Conservation (phyloP, 805 yeast species). For the Starmerella bombi region DNA sequence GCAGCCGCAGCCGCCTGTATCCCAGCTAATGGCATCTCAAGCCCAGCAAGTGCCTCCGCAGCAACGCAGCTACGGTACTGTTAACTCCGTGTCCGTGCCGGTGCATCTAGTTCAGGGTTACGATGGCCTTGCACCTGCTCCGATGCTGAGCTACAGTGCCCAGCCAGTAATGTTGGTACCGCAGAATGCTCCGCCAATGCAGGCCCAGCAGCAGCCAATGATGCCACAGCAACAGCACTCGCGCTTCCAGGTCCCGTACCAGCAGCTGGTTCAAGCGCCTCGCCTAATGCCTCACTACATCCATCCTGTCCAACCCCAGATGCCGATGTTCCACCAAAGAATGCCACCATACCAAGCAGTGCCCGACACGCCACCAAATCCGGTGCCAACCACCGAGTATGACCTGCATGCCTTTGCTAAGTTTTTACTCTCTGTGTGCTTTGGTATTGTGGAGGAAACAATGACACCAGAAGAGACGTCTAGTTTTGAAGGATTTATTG, state of each 20-base stretch:
- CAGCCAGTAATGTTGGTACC: not conserved
- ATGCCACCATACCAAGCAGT: not conserved
- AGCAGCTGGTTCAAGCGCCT: not conserved
- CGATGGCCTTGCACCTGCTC: not conserved
- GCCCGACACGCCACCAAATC: conserved; percentile 5
- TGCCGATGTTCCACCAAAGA: not conserved
- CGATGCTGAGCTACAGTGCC: not conserved
- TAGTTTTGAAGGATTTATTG: conserved; percentile 32
- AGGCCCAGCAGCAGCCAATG: not conserved
- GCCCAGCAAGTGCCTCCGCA: not conserved
- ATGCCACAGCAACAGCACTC: not conserved
- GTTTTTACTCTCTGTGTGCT: conserved; percentile 46
- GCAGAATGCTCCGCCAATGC: not conserved
- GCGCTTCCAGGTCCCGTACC: no score
- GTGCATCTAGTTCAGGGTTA: not conserved
- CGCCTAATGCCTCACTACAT: conserved; percentile 1
- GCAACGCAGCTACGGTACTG: not conserved
- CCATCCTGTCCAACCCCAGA: not conserved
- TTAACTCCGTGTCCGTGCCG: not conserved
- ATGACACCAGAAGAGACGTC: conserved; percentile 1
- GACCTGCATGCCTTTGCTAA: conserved; percentile 66
- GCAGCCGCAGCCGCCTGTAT: not conserved
- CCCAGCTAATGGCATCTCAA: no score
- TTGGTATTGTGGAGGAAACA: conserved; percentile 8
- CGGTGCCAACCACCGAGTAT: conserved; percentile 40